Evolutionary conservation across 140 eudicot genomes (phyloP).

Genomic region (Bidens hawaiensis): DNA sequence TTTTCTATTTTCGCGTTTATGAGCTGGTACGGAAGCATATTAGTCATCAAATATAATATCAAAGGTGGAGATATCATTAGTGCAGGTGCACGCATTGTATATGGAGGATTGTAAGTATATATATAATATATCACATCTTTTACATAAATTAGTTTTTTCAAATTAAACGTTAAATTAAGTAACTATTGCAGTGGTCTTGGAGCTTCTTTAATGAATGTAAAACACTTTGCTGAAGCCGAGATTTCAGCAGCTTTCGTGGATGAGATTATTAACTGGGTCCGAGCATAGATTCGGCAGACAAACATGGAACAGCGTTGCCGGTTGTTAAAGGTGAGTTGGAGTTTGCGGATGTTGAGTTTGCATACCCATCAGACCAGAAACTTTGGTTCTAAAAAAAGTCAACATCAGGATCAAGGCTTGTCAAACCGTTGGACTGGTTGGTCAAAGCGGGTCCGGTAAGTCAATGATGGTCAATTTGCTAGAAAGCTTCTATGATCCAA

Average conservation of each 20-base stretch:
- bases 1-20: slow-evolving; percentile 36
- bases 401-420: slow-evolving; percentile 23
- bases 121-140: neutral
- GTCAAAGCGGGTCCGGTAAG: slow-evolving; percentile 43
- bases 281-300: slow-evolving; percentile 26
- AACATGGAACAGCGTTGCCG: slow-evolving; percentile 11
- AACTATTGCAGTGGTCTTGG: slow-evolving; percentile 27
- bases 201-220: slow-evolving; percentile 29
- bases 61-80: slow-evolving; percentile 37
- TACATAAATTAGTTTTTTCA: neutral
- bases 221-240: slow-evolving; percentile 36
- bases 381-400: slow-evolving; percentile 24
- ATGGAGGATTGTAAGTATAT: slow-evolving; percentile 41
- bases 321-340: slow-evolving; percentile 29
- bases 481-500: slow-evolving; percentile 40
- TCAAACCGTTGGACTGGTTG: slow-evolving; percentile 33
- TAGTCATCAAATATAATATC: slow-evolving; percentile 27
- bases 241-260: too few relatives aligned
- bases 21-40: slow-evolving; percentile 36
- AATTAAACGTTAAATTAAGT: neutral
- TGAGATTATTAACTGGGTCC: slow-evolving; percentile 30
- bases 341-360: slow-evolving; percentile 30
- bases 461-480: slow-evolving; percentile 32
- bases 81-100: slow-evolving; percentile 28
- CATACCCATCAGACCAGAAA: slow-evolving; percentile 46